Conservation (phyloP, 331 rosid species). For the Malus hybrid region DNA sequence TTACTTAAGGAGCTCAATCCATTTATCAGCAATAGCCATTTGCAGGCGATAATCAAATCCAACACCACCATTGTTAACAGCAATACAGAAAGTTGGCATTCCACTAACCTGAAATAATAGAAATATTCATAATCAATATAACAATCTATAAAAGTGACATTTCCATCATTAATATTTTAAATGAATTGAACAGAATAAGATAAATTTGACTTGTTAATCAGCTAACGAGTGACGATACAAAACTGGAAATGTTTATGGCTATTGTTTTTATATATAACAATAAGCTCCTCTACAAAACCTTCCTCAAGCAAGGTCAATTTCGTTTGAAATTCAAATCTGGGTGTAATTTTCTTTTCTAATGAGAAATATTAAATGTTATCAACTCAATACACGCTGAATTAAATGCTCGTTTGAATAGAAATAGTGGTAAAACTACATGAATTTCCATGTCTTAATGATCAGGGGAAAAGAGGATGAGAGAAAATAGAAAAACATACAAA, state of each 20-base stretch:
- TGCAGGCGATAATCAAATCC: constrained; percentile 98
- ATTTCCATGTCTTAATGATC: neutral
- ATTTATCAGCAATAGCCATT: constrained; percentile 98
- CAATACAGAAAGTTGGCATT: constrained; percentile 94
- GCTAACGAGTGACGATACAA: neutral
- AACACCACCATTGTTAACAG: constrained; percentile 81
- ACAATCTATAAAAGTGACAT: neutral
- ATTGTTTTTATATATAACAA: neutral
- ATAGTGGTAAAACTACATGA: neutral
- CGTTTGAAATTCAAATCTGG: neutral
- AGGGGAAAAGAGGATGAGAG: neutral
- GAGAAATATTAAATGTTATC: neutral
- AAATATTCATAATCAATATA: neutral
- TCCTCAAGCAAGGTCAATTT: neutral
- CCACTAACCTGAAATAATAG: constrained; percentile 83
- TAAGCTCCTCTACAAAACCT: neutral
- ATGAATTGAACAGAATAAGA: neutral
- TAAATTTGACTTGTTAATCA: neutral
- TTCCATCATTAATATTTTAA: neutral
- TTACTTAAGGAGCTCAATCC: constrained; percentile 95
- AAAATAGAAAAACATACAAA: neutral
- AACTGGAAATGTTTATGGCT: neutral
- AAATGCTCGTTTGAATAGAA: neutral
- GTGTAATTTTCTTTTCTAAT: neutral
- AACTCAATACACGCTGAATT: too few species aligned